These are phyloP conservation scores for Leucocoprinus sp. DNA, from an alignment of 768 basidiomycete genomes.

Conservation along the genomic window DNA sequence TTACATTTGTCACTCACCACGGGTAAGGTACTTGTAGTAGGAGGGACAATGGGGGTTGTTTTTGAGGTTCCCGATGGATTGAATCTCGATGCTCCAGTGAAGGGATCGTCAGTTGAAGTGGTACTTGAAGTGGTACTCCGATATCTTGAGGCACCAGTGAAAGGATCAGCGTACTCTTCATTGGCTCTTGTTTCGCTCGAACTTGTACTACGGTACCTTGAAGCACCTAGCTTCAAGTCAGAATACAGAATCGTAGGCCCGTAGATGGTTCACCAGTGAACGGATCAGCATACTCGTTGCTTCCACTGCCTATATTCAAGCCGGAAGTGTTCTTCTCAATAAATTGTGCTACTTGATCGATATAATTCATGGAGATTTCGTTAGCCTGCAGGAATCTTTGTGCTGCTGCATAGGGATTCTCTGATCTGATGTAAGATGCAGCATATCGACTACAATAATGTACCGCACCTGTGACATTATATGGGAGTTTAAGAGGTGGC, in stretches of 20 bases:
- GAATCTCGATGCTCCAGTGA: slow-evolving; percentile 63
- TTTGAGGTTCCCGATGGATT: slow-evolving; percentile 27
- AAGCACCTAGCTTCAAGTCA: slow-evolving; percentile 37
- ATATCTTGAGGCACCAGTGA: slow-evolving; percentile 65
- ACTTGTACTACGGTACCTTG: slow-evolving; percentile 47
- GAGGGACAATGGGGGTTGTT: slow-evolving; percentile 20
- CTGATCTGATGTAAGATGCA: slow-evolving; percentile 31
- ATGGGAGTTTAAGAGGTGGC: slow-evolving; percentile 90
- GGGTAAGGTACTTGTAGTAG: slow-evolving; percentile 38
- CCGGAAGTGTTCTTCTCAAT: slow-evolving; percentile 89
- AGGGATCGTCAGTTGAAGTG: slow-evolving; percentile 43
- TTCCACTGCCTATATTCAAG: slow-evolving; percentile 55
- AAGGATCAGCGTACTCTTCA: slow-evolving; percentile 52
- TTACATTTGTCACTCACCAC: slow-evolving; percentile 28
- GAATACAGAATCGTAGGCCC: background rate
- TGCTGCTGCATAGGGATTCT: slow-evolving; percentile 87
- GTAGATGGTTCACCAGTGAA: slow-evolving; percentile 60
- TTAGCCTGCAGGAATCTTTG: slow-evolving; percentile 80
- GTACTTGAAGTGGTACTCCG: slow-evolving; percentile 31
- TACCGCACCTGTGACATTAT: slow-evolving; percentile 71
- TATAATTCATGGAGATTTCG: slow-evolving; percentile 73
- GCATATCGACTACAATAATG: slow-evolving; percentile 1
- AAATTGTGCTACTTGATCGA: slow-evolving; percentile 87
- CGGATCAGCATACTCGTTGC: slow-evolving; percentile 70
- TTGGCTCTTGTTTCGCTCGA: slow-evolving; percentile 22